Evolutionary conservation across 169 alveolate species (phyloP), one percentile per base, ranked within the genome.

Genomic region (Eimeria necatrix): DNA sequence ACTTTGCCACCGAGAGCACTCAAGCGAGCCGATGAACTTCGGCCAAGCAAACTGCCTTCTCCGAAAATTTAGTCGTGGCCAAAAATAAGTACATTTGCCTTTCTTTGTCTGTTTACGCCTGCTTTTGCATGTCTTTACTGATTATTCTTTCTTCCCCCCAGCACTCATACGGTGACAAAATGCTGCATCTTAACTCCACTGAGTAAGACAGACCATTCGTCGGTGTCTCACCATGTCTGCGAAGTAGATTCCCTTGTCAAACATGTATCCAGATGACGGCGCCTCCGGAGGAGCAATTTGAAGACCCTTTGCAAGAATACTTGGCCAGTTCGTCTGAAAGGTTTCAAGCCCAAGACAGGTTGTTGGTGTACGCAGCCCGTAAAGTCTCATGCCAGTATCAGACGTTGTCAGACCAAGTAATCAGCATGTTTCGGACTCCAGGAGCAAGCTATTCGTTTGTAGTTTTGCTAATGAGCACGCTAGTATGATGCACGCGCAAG

Each of bases 221-320:
- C 41, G 41, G 41, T 32, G 41, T 32, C 93, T 91, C 24, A 97
- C 98, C 97, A 97, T 92, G 95, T 98, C 99, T 9, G 99, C 99
- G 94, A 98, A 98, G 95, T 98, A 98, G 52, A 98, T 97, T 22
- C 99, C 99, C 93, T 98, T 98, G 61, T 99, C 99, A 76, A 97
- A 98, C 98, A 98, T 98, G 96, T 97, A 98, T 2, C 99, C 99
- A 64, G 98, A 95, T 7, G 96, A 97, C 5, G 99, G 99, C 32
- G 99, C 99, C 90, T 98, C 99, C 22, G 99, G 98, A 12, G 99
- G 99, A 18, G 99, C 99, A 64, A 98, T 97, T 88, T 98, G 96
- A 22, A 98, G 95, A 5, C 99, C 99, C 93, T 97, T 96, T 68
- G 98, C 94, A 8, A 98, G 91, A 56, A 98, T 98, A 81, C 99